phyloP scores from a whole-genome alignment of 148 eudicot genomes.

The Simmondsia chinensis region DNA sequence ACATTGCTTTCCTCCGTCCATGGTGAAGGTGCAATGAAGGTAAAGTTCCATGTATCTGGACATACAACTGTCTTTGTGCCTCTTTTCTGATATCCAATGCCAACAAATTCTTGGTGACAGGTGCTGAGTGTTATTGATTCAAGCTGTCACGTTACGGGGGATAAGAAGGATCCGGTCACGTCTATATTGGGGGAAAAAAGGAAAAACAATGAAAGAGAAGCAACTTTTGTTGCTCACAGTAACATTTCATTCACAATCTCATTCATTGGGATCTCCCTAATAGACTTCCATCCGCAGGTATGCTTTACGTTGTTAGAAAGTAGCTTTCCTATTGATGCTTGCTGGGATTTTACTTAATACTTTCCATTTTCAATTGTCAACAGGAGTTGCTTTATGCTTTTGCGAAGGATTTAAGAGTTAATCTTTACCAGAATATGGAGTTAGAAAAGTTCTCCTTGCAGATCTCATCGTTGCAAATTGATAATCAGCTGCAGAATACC shows the following conservation, averaged over 20 bases:
- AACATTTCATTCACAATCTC: constrained; percentile 53
- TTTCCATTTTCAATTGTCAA: background rate
- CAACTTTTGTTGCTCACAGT: constrained; percentile 33
- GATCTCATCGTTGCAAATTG: constrained; percentile 71
- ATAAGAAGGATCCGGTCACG: constrained; percentile 31
- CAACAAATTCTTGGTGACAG: constrained; percentile 25
- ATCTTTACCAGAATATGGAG: constrained; percentile 59
- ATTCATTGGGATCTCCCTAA: constrained; percentile 78
- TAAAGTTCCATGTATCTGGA: constrained; percentile 10
- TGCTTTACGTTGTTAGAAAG: constrained; percentile 2
- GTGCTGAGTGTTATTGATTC: constrained; percentile 88
- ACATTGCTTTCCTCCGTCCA: constrained; percentile 71
- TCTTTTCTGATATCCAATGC: constrained; percentile 2
- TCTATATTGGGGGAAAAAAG: constrained; percentile 30
- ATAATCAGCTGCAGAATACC: constrained; percentile 71
- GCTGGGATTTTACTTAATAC: background rate
- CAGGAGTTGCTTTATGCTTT: constrained; percentile 88
- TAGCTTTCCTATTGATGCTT: background rate
- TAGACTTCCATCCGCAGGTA: constrained; percentile 83
- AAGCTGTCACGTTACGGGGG: constrained; percentile 57
- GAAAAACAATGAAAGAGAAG: constrained; percentile 26
- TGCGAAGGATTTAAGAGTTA: constrained; percentile 52
- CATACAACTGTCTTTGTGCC: background rate
- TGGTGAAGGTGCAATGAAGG: constrained; percentile 97
- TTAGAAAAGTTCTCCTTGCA: constrained; percentile 63